Percentiles rank a stretch among this genome's conserved stretches.
These are phyloP conservation scores for Punctularia strigosozonata DNA, from an alignment of 768 basidiomycete species.

Conservation along the genomic window DNA sequence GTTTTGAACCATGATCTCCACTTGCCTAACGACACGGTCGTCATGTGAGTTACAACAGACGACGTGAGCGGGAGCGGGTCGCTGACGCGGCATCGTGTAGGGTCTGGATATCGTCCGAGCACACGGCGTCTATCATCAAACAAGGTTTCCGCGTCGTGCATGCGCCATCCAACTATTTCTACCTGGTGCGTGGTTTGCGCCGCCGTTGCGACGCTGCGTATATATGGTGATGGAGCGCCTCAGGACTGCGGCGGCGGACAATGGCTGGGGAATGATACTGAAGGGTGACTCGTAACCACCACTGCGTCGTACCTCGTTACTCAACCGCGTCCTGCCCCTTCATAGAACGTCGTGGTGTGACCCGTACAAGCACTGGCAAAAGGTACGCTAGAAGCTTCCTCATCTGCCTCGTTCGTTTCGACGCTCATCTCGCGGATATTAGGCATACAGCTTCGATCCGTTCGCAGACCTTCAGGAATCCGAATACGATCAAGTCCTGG, in stretches of 20 bases:
- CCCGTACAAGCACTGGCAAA: slow-evolving; percentile 41
- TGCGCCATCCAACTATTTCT: slow-evolving; percentile 40
- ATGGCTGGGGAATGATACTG: slow-evolving; percentile 27
- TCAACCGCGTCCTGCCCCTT: too few relatives aligned
- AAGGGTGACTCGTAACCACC: slow-evolving; percentile 13
- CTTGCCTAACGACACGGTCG: slow-evolving; percentile 28
- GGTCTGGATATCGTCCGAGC: slow-evolving; percentile 34
- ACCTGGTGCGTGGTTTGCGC: slow-evolving; percentile 21
- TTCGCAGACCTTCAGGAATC: slow-evolving; percentile 25
- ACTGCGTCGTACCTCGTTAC: too few relatives aligned
- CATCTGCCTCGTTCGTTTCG: not conserved
- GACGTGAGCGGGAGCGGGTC: not conserved
- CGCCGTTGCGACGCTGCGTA: not conserved
- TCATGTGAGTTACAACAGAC: slow-evolving; percentile 23
- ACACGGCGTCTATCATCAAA: slow-evolving; percentile 26
- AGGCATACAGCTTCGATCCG: slow-evolving; percentile 42
- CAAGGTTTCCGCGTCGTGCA: slow-evolving; percentile 34
- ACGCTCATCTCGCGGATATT: slow-evolving; percentile 13
- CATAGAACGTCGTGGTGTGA: slow-evolving; percentile 34
- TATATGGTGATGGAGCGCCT: not conserved
- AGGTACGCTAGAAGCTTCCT: slow-evolving; percentile 19
- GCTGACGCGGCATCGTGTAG: slow-evolving; percentile 8
- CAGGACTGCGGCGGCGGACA: slow-evolving; percentile 36
- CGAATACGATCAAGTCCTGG: slow-evolving; percentile 27
- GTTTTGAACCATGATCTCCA: slow-evolving; percentile 25